Percentiles rank a stretch among this genome's conserved stretches.
Conservation (phyloP, 1,139 yeast species). For the Suhomyces chickasaworum region DNA sequence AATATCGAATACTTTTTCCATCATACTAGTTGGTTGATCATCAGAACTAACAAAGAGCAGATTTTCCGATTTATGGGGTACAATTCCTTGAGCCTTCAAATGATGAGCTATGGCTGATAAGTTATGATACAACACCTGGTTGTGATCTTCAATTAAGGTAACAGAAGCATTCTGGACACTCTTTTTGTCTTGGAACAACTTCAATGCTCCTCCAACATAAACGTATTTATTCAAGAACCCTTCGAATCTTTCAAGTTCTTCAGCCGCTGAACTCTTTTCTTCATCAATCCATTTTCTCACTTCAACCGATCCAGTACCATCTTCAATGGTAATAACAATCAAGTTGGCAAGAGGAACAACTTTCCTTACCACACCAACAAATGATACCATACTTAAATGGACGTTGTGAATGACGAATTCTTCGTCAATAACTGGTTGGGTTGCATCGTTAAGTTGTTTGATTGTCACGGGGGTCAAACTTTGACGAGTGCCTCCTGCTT, state of each 20-base stretch:
- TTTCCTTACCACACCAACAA: conserved; percentile 67
- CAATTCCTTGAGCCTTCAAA: conserved; percentile 50
- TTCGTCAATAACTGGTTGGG: conserved; percentile 70
- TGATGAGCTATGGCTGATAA: conserved; percentile 71
- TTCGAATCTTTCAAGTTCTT: conserved; percentile 35
- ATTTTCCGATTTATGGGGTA: conserved; percentile 17
- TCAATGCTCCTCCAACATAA: conserved; percentile 69
- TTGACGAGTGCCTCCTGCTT: conserved; percentile 40
- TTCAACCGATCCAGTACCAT: conserved; percentile 80
- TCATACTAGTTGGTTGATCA: conserved; percentile 28
- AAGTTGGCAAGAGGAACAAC: conserved; percentile 58
- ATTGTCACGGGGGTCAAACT: conserved; percentile 80
- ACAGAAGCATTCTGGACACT: conserved; percentile 67
- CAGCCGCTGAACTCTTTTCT: conserved; percentile 36
- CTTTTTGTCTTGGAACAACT: conserved; percentile 68
- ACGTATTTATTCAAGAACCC: conserved; percentile 53
- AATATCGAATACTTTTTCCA: conserved; percentile 50
- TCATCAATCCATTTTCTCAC: conserved; percentile 72
- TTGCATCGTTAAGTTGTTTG: conserved; percentile 71
- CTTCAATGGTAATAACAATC: conserved; percentile 65
- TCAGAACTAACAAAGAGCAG: conserved; percentile 21
- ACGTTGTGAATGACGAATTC: conserved; percentile 69
- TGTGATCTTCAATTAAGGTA: conserved; percentile 63
- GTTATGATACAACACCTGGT: conserved; percentile 76
- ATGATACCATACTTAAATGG: conserved; percentile 59